Base-by-base conservation (phyloP, 495 filamentous ascomycete genomes). In the Collariella sp. region DNA sequence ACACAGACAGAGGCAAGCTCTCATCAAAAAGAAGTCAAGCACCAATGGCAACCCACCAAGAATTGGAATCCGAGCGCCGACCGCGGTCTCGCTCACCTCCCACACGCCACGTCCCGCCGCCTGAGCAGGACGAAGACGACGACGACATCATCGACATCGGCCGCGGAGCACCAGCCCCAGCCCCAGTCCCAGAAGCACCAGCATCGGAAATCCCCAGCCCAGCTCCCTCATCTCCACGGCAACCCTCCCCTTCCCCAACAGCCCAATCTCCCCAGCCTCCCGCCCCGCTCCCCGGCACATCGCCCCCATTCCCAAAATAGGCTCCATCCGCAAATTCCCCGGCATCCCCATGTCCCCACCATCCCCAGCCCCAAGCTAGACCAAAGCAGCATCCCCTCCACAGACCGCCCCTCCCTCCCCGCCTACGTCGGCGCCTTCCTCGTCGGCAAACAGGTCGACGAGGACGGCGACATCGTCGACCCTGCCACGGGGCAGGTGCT, bases 401-500 rank as follows among this genome's bases (percentile, higher is more conserved):
- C 55, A 0, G 53, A 49, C 10, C 59, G 67, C 0, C 67, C 66
- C 23, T 46, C 60, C 12, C 51, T 70, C 2, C 63, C 64, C 10
- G 35, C 59, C 7, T 59, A 46, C 24, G 55, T 84, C 77, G 57
- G 76, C 65, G 38, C 79, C 69, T 60, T 82, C 77, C 69, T 93
- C 77, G 54, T 83, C 79, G 67, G 84, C 78, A 58, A 87, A 84
- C 69, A 85, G 79, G 68, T 87, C 76, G 57, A 91, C 75, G 58
- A 83, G 76, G 62, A 84, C 75, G 57, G 88, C 71, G 70, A 88
- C 82, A 76, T 96, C 79, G 74, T 96, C 85, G 69, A 97, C 38
- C 60, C 56, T 1, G 59, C 58, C 29, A 69, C 72, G 0, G 72
- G 72, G 3, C 68, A 70, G 47, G 68, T 77, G 7, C 67, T 76